phyloP scores from a whole-genome alignment of 352 stramenopile genomes.

The Bremia lactucae region DNA sequence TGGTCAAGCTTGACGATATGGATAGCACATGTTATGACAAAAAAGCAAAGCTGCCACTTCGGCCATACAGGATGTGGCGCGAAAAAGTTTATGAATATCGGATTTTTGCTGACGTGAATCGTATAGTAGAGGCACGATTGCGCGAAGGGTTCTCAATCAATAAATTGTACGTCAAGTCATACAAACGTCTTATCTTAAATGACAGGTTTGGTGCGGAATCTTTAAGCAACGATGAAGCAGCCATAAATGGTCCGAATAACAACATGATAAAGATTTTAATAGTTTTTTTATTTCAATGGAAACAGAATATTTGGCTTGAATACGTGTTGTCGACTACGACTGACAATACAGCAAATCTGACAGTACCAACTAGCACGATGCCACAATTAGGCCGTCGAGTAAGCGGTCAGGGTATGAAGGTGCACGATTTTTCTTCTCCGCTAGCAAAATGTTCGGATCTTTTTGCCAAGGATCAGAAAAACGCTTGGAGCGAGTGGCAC shows the following conservation, averaged over 20 bases:
- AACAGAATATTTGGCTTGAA: slow-evolving; percentile 84
- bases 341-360: slow-evolving; percentile 16
- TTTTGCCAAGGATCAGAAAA: slow-evolving; percentile 32
- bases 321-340: slow-evolving; percentile 74
- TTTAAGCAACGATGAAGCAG: slow-evolving; percentile 1
- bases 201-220: slow-evolving; percentile 8
- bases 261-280: slow-evolving; percentile 61
- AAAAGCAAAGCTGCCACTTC: slow-evolving; percentile 45
- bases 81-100: slow-evolving; percentile 85
- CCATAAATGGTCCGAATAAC: slow-evolving; percentile 4
- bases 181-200: slow-evolving; percentile 16
- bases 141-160: slow-evolving; percentile 80
- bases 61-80: slow-evolving; percentile 78
- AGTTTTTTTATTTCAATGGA: slow-evolving; percentile 82
- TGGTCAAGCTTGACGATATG: slow-evolving; percentile 57
- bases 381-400: slow-evolving; percentile 9
- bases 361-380: neutral
- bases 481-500: slow-evolving; percentile 67
- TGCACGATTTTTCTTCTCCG: slow-evolving; percentile 8
- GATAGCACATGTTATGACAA: slow-evolving; percentile 66
- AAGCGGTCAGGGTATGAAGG: slow-evolving; percentile 19
- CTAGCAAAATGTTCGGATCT: slow-evolving; percentile 18
- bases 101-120: slow-evolving; percentile 69
- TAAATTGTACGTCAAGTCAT: slow-evolving; percentile 60
- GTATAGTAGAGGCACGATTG: slow-evolving; percentile 72